Base-by-base conservation (phyloP, 192 early-diverging fungal species). In the Coemansia aciculifera region DNA sequence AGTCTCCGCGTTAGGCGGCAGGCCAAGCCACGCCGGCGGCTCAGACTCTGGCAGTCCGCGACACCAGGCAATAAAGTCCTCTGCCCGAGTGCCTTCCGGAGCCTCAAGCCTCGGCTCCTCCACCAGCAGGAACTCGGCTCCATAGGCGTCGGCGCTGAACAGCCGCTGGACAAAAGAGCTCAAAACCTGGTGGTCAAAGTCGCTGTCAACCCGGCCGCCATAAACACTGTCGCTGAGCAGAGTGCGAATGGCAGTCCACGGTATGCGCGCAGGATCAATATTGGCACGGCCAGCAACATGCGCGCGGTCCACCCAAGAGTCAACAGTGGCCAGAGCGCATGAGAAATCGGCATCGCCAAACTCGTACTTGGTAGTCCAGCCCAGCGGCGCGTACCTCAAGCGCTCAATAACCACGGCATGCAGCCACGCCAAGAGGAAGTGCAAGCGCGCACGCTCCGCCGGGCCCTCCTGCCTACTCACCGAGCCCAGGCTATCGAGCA, bases 321-420 rank as follows among this genome's bases (percentile, higher is more conserved):
- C 95, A 51, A 98, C 87, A 0, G 95, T 94, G 17, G 84, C 85
- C 34, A 97, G 69, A 0, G 92, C 94, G 73, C 95, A 97, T 43
- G 95, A 93, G 73, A 93, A 90, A 79, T 99, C 97, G 5, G 96
- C 91, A 67, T 99, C 98, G 75, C 96, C 98, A 74, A 99, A 99
- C 74, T 99, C 98, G 73, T 99, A 99, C 1, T 80, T 68, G 79
- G 95, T 96, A 11, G 95, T 91, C 98, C 98, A 99, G 23, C 98
- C 98, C 34, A 99, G 85, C 44, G 98, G 98, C 17, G 90, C 90
- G 75, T 99, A 99, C 10, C 98, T 91, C 36, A 98, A 86, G 54
- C 98, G 93, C 85, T 99, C 98, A 69, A 95, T 84, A 6, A 96
- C 89, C 19, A 99, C 85, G 0, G 95, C 89, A 83, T 99, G 96